Evolutionary conservation across 805 yeast species (phyloP).

Genomic region (Kockiozyma suomiensis): DNA sequence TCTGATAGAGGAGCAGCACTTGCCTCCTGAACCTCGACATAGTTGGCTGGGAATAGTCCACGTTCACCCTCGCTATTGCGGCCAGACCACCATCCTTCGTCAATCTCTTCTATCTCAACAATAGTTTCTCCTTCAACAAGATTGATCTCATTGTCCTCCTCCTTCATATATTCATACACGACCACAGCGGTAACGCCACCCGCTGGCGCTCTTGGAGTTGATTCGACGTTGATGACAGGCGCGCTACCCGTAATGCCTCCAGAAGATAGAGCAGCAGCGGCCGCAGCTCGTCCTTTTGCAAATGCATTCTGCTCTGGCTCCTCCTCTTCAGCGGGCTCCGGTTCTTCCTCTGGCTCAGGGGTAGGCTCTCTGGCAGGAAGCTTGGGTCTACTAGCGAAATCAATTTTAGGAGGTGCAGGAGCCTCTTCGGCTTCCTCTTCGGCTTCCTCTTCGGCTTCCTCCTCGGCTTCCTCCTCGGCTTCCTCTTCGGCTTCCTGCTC

Average conservation of each 20-base stretch:
- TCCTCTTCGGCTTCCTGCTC: neutral
- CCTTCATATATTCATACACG: constrained; percentile 75
- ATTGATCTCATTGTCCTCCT: constrained; percentile 74
- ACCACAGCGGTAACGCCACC: constrained; percentile 63
- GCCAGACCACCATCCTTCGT: constrained; percentile 92
- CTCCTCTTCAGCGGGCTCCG: constrained; percentile 6
- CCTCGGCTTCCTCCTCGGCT: constrained; percentile 3
- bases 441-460: constrained; percentile 9
- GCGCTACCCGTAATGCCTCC: constrained; percentile 34
- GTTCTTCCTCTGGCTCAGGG: constrained; percentile 23
- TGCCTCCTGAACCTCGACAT: constrained; percentile 55
- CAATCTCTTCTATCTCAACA: constrained; percentile 66
- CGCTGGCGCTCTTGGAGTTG: constrained; percentile 24
- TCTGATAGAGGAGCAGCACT: constrained; percentile 32
- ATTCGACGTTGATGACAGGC: constrained; percentile 25
- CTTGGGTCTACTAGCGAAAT: constrained; percentile 7
- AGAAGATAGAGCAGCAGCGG: constrained; percentile 38
- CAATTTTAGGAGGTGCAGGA: constrained; percentile 10
- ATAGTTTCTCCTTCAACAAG: constrained; percentile 68
- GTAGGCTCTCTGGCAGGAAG: constrained; percentile 6
- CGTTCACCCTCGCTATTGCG: constrained; percentile 64
- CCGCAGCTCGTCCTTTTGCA: constrained; percentile 36
- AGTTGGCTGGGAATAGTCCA: constrained; percentile 90
- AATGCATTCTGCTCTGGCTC: constrained; percentile 10
- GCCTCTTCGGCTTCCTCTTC: neutral